Percentiles rank a stretch among this genome's conserved stretches.
These are phyloP conservation scores for Ogataea methanolica DNA, from an alignment of 805 yeast genomes.

Conservation along the genomic window DNA sequence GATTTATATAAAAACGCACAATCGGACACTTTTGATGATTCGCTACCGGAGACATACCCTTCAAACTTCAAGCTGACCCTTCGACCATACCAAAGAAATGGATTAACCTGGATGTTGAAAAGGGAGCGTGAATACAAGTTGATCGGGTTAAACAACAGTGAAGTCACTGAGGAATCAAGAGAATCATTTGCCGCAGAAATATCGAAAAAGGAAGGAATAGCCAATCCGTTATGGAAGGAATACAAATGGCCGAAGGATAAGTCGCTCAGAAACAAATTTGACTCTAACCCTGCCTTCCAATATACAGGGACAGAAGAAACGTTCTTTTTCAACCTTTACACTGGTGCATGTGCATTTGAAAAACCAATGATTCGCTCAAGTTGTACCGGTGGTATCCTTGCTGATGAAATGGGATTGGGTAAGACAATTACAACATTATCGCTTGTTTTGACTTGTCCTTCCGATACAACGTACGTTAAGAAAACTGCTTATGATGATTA, in stretches of 20 bases:
- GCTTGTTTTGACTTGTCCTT: slow-evolving; percentile 60
- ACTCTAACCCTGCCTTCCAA: not conserved
- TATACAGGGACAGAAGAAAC: not conserved
- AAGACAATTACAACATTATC: slow-evolving; percentile 84
- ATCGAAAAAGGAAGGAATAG: slow-evolving; percentile 41
- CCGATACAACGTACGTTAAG: slow-evolving; percentile 33
- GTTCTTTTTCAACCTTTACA: slow-evolving; percentile 74
- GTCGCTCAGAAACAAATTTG: slow-evolving; percentile 13
- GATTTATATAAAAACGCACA: slow-evolving; percentile 72
- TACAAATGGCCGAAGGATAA: slow-evolving; percentile 66
- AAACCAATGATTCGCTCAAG: slow-evolving; percentile 60
- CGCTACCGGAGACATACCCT: slow-evolving; percentile 61
- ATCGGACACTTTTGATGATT: slow-evolving; percentile 34
- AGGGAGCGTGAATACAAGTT: slow-evolving; percentile 61
- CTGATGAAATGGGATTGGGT: slow-evolving; percentile 97
- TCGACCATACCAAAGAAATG: slow-evolving; percentile 78
- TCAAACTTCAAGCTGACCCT: slow-evolving; percentile 52
- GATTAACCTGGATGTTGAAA: slow-evolving; percentile 84
- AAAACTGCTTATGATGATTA: slow-evolving; percentile 31
- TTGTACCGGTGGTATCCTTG: slow-evolving; percentile 79
- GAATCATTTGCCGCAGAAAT: slow-evolving; percentile 18
- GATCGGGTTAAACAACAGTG: slow-evolving; percentile 31
- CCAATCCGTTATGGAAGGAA: slow-evolving; percentile 85
- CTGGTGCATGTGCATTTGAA: slow-evolving; percentile 70
- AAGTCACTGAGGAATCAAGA: slow-evolving; percentile 18